phyloP scores from a whole-genome alignment of 495 filamentous ascomycete genomes.

The Aspergillus asperescens region DNA sequence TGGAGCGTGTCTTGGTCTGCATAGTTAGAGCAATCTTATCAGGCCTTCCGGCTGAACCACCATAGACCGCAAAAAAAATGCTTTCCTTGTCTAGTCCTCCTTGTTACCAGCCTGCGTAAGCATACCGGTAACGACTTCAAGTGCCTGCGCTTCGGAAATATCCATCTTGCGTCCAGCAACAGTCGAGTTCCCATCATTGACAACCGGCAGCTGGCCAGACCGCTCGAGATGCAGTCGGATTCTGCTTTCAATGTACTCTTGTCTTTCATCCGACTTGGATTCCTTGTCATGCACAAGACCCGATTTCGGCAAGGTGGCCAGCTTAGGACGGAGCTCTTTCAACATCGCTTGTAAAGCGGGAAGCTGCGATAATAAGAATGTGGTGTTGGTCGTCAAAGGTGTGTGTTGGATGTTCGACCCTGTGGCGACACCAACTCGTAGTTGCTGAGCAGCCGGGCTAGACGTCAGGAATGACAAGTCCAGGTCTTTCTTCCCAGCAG shows the following conservation, averaged over 20 bases:
- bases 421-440: slow-evolving; percentile 40
- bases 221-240: slow-evolving; percentile 45
- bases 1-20: slow-evolving; percentile 54
- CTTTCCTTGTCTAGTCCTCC: slow-evolving; percentile 12
- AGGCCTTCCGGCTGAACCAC: not conserved
- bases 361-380: slow-evolving; percentile 76
- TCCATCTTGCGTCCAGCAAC: slow-evolving; percentile 41
- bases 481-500: slow-evolving; percentile 23
- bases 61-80: not conserved
- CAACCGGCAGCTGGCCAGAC: slow-evolving; percentile 37
- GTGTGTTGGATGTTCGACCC: slow-evolving; percentile 35
- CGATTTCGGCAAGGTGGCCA: slow-evolving; percentile 46
- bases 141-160: slow-evolving; percentile 41
- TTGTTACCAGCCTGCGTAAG: slow-evolving; percentile 32
- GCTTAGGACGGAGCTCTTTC: slow-evolving; percentile 54
- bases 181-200: slow-evolving; percentile 33
- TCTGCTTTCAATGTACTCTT: slow-evolving; percentile 72
- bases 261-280: slow-evolving; percentile 49
- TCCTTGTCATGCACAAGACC: slow-evolving; percentile 31
- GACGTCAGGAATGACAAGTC: slow-evolving; percentile 51
- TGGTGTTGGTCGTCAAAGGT: slow-evolving; percentile 65
- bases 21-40: slow-evolving; percentile 2
- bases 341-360: slow-evolving; percentile 67
- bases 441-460: slow-evolving; percentile 37
- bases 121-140: slow-evolving; percentile 42